These are phyloP conservation scores for Hemerocallis citrina DNA, from an alignment of 106 monocot genomes.

Conservation along the genomic window DNA sequence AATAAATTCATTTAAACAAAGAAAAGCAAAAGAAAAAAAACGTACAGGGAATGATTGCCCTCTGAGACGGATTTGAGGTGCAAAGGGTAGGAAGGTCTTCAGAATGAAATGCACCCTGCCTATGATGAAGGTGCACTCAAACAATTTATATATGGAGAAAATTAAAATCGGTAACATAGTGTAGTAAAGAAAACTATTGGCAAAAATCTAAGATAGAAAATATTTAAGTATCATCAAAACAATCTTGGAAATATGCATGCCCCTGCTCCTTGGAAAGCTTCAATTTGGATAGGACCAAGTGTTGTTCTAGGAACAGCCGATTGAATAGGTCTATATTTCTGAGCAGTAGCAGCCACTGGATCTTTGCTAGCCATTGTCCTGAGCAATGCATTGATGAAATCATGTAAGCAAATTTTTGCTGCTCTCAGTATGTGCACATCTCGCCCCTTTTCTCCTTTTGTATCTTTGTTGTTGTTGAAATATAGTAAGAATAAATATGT, in stretches of 20 bases:
- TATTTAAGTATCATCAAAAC: background rate
- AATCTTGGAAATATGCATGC: constrained; percentile 22
- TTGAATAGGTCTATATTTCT: constrained; percentile 90
- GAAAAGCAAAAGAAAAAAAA: constrained; percentile 5
- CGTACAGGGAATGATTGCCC: constrained; percentile 65
- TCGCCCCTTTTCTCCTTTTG: constrained; percentile 99
- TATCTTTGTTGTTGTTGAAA: constrained; percentile 89
- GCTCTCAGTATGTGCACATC: constrained; percentile 95
- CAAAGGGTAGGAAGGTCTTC: constrained; percentile 85
- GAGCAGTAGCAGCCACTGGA: constrained; percentile 93
- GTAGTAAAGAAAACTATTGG: background rate
- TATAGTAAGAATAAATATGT: too few relatives aligned
- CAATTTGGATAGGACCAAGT: constrained; percentile 88
- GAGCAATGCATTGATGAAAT: constrained; percentile 90
- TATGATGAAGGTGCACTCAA: constrained; percentile 93
- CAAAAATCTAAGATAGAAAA: background rate
- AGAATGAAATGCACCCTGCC: constrained; percentile 87
- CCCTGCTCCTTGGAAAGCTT: constrained; percentile 89
- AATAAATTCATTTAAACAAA: background rate
- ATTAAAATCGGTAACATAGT: background rate
- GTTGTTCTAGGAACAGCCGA: constrained; percentile 99
- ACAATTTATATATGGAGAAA: constrained; percentile 52
- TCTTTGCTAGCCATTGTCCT: constrained; percentile 81
- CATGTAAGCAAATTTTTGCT: constrained; percentile 98
- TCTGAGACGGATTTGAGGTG: constrained; percentile 81